Percentiles rank a stretch among this genome's conserved stretches.
These are phyloP conservation scores for Colletotrichum shisoi DNA, from an alignment of 2,329 filamentous ascomycete species.

Conservation along the genomic window DNA sequence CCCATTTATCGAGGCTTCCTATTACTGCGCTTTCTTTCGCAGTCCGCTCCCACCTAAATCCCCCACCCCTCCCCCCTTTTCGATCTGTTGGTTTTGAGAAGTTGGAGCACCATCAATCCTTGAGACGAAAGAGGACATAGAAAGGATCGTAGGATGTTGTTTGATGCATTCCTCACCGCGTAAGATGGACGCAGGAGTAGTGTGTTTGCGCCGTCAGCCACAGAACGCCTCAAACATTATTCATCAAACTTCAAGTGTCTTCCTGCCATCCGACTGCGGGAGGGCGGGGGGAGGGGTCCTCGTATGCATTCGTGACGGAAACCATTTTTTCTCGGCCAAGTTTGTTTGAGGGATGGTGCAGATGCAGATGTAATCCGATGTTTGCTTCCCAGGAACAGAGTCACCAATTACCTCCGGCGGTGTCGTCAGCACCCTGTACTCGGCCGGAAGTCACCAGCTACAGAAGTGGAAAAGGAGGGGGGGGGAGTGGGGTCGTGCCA, in stretches of 20 bases:
- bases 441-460: too few species aligned
- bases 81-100: too few species aligned
- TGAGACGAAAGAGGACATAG: too few species aligned
- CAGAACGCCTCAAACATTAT: background rate
- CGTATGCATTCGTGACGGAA: background rate
- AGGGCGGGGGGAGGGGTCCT: background rate
- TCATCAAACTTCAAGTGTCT: background rate
- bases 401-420: background rate
- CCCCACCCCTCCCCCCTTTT: too few species aligned
- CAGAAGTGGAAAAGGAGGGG: background rate
- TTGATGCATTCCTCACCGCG: too few species aligned
- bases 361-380: background rate
- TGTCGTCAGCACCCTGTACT: background rate
- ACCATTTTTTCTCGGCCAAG: background rate
- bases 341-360: background rate
- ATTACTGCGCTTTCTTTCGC: background rate
- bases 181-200: background rate
- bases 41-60: background rate
- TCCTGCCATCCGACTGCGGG: background rate
- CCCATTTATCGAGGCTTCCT: background rate
- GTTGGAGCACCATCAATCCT: too few species aligned
- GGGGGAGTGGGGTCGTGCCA: background rate
- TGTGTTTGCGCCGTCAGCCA: conserved; percentile 3
- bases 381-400: background rate
- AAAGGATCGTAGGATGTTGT: background rate